Percentiles rank a stretch among this genome's conserved stretches.
Evolutionary conservation across 1,284 basidiomycete species (phyloP).

Genomic region (Polyporus tsugae): DNA sequence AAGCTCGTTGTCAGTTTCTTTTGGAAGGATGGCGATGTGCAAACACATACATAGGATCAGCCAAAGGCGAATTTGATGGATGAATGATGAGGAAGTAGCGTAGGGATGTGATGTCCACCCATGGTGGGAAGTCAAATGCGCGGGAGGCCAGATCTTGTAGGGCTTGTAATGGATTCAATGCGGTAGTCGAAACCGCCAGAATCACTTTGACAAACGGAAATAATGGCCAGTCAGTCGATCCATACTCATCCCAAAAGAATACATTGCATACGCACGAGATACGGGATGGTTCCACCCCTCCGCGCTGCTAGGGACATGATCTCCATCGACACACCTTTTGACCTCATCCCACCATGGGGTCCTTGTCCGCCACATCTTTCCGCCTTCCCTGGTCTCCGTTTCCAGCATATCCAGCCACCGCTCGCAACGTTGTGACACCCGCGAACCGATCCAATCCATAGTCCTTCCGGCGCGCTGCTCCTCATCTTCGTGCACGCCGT

Average conservation of each 20-base stretch:
- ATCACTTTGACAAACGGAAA: constrained; percentile 58
- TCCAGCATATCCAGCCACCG: constrained; percentile 69
- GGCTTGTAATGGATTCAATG: constrained; percentile 79
- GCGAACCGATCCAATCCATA: constrained; percentile 82
- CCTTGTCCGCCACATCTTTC: constrained; percentile 43
- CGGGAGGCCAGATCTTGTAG: constrained; percentile 74
- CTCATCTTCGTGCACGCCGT: constrained; percentile 76
- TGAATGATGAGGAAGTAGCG: constrained; percentile 81
- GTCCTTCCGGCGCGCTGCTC: constrained; percentile 76
- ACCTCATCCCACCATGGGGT: constrained; percentile 89
- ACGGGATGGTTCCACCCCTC: constrained; percentile 88
- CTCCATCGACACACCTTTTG: constrained; percentile 75
- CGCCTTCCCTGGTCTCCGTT: constrained; percentile 30
- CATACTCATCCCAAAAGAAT: neutral
- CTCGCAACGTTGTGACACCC: constrained; percentile 65
- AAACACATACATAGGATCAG: constrained; percentile 76
- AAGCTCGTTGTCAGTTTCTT: constrained; percentile 1
- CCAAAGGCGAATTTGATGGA: constrained; percentile 70
- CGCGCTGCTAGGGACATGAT: constrained; percentile 68
- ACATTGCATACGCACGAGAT: constrained; percentile 59
- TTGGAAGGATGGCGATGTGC: neutral
- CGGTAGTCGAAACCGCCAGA: constrained; percentile 77
- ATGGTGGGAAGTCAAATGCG: constrained; percentile 70
- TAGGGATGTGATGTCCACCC: constrained; percentile 77
- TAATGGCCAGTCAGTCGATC: neutral